These are phyloP conservation scores for Dryas octopetala DNA, from an alignment of 306 rosid genomes.

Conservation along the genomic window DNA sequence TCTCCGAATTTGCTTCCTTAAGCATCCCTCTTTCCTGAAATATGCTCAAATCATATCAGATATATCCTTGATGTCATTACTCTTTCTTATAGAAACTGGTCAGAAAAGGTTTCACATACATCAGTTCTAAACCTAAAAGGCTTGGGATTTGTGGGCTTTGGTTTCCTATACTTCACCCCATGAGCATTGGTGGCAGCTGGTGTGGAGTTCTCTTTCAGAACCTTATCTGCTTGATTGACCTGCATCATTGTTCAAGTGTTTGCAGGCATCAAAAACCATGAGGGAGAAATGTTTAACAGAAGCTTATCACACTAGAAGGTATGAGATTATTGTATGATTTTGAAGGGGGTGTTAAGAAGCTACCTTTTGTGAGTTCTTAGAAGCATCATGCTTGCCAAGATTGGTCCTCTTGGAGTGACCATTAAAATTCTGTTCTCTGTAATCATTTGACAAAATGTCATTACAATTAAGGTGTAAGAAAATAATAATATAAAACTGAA, in stretches of 20 bases:
- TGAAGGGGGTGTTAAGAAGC: neutral
- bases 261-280: neutral
- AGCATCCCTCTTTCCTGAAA: slow-evolving; percentile 86
- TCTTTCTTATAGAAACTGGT: slow-evolving; percentile 7
- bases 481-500: slow-evolving; percentile 13
- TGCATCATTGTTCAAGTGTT: slow-evolving; percentile 27
- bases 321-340: slow-evolving; percentile 6
- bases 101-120: slow-evolving; percentile 50
- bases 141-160: slow-evolving; percentile 85
- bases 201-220: slow-evolving; percentile 47
- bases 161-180: slow-evolving; percentile 63
- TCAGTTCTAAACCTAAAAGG: slow-evolving; percentile 95
- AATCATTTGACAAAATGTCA: slow-evolving; percentile 9
- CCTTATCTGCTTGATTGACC: slow-evolving; percentile 30
- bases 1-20: slow-evolving; percentile 82
- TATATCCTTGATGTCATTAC: neutral
- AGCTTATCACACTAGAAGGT: slow-evolving; percentile 5
- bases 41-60: slow-evolving; percentile 18
- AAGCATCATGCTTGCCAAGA: slow-evolving; percentile 47
- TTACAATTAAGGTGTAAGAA: slow-evolving; percentile 3
- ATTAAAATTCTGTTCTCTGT: slow-evolving; percentile 39
- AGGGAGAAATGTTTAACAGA: neutral
- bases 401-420: slow-evolving; percentile 24
- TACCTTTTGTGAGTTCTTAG: slow-evolving; percentile 53
- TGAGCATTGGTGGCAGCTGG: slow-evolving; percentile 37